Evolutionary conservation across 768 basidiomycete genomes (phyloP), one percentile per base, ranked within the genome.

Genomic region (Psilocybe subaeruginosa): DNA sequence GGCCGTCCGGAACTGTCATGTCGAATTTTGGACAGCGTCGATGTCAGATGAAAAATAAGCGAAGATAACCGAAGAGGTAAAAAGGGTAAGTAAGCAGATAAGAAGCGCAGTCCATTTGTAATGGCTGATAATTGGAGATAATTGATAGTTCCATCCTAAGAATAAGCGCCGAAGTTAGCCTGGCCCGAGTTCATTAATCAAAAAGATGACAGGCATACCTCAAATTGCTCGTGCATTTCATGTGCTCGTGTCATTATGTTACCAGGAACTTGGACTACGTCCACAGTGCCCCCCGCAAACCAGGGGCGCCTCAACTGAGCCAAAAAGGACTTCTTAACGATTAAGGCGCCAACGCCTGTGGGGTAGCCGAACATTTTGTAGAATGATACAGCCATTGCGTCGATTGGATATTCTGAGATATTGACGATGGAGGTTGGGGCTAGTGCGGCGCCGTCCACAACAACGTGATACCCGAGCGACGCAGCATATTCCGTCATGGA

Each of bases 361-460:
- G 92, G 92, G 66, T 87, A 94, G 35, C 92, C 92, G 64, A 93
- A 92, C 89, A 94, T 93, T 67, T 95, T 95, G 76, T 95, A 95
- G 68, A 94, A 93, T 47, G 89, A 91, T 56, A 95, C 69, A 0
- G 87, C 91, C 82, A 93, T 86, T 1, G 92, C 92, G 72, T 95
- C 93, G 9, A 92, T 88, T 3, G 87, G 84, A 31, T 80, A 81
- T 54, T 88, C 83, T 1, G 82, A 73, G 12, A 95, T 77, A 11
- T 89, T 89, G 57, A 94, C 82, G 16, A 77, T 69, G 7, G 91
- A 85, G 1, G 90, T 88, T 8, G 92, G 86, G 2, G 87, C 92
- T 41, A 94, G 78, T 2, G 92, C 92, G 5, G 93, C 92, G 14
- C 89, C 91, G 69, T 95, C 92, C 37, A 94, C 76, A n/a, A 95